phyloP scores from a whole-genome alignment of 306 rosid genomes.

The Begonia masoniana region DNA sequence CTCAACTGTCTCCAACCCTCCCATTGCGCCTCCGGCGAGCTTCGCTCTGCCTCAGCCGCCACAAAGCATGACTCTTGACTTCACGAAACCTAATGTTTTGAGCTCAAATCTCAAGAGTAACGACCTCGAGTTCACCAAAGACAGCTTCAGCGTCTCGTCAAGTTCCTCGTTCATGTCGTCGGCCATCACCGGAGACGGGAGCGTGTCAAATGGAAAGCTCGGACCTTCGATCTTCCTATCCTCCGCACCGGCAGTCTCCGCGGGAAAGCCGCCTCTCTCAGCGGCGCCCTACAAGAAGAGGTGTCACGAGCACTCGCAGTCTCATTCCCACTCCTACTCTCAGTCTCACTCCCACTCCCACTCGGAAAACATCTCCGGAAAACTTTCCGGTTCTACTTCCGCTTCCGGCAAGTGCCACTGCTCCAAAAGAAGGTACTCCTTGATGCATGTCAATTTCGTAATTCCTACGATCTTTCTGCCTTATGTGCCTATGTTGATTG shows the following conservation, averaged over 20 bases:
- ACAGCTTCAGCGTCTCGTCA: slow-evolving; percentile 65
- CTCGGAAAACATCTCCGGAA: slow-evolving; percentile 47
- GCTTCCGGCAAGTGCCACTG: slow-evolving; percentile 72
- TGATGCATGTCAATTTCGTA: background rate
- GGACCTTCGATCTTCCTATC: slow-evolving; percentile 48
- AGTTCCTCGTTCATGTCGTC: slow-evolving; percentile 83
- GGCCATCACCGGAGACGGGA: slow-evolving; percentile 80
- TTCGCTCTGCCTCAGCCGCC: slow-evolving; percentile 27
- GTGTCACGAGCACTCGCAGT: slow-evolving; percentile 20
- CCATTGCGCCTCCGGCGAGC: slow-evolving; percentile 16
- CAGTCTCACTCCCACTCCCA: slow-evolving; percentile 18
- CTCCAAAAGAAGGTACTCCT: slow-evolving; percentile 59
- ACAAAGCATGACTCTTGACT: slow-evolving; percentile 65
- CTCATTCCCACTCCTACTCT: too few species aligned
- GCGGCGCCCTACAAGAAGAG: slow-evolving; percentile 38
- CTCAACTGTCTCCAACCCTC: slow-evolving; percentile 8
- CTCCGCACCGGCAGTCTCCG: slow-evolving; percentile 28
- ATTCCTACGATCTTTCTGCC: background rate
- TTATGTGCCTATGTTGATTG: too few species aligned
- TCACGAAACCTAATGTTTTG: slow-evolving; percentile 42
- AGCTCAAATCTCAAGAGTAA: slow-evolving; percentile 20
- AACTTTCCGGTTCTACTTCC: slow-evolving; percentile 37
- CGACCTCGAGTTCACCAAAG: slow-evolving; percentile 53
- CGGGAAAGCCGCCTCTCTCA: slow-evolving; percentile 55
- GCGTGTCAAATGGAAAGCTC: slow-evolving; percentile 74